These are phyloP conservation scores for Lachnellula arida DNA, from an alignment of 2,329 filamentous ascomycete species.

Conservation along the genomic window DNA sequence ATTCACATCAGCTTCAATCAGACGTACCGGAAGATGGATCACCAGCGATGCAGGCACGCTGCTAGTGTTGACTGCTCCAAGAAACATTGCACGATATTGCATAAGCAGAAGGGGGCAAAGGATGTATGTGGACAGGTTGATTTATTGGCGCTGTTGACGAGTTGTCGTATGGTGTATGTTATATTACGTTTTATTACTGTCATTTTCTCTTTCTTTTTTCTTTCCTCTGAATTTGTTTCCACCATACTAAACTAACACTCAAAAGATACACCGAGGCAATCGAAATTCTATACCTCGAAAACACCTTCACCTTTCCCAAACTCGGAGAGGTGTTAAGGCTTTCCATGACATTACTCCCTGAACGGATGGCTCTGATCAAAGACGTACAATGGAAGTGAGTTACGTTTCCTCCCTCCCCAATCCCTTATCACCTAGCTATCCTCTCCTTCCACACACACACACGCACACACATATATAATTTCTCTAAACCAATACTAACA, in stretches of 20 bases:
- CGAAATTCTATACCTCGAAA: conserved; percentile 10
- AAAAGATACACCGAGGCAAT: conserved; percentile 18
- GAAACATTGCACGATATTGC: neutral
- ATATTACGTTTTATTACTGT: no score
- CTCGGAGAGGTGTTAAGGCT: conserved; percentile 9
- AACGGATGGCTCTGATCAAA: conserved; percentile 9
- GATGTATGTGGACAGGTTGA: conserved; percentile 6
- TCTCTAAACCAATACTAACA: no score
- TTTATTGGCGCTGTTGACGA: conserved; percentile 10
- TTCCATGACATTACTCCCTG: conserved; percentile 12
- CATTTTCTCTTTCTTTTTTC: no score
- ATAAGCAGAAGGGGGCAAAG: conserved; percentile 6
- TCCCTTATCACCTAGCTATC: no score
- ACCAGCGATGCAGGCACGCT: conserved; percentile 6
- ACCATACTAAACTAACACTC: neutral
- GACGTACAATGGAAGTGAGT: conserved; percentile 9
- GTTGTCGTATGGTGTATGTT: conserved; percentile 17
- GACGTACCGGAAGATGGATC: conserved; percentile 5
- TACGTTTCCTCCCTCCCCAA: no score
- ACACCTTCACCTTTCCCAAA: conserved; percentile 14
- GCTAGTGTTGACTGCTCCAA: neutral
- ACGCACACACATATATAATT: no score
- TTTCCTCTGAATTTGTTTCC: neutral
- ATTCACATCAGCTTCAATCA: conserved; percentile 14
- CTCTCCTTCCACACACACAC: no score